Conservation (phyloP, 352 stramenopile species). For the Halophytophthora batemanensis region DNA sequence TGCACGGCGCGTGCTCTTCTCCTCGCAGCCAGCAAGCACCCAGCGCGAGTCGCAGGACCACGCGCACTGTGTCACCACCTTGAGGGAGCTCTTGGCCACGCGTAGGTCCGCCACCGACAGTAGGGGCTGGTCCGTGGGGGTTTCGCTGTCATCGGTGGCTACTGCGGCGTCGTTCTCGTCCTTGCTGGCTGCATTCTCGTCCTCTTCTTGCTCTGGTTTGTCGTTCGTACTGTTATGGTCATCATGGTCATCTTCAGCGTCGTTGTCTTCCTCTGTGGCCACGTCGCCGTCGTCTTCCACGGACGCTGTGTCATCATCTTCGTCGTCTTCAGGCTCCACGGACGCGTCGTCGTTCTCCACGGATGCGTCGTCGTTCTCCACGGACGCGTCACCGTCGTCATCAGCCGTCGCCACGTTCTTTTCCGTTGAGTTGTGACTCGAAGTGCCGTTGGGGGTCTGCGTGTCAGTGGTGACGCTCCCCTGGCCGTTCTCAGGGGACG, state of each 20-base stretch:
- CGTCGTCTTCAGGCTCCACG: conserved; percentile 37
- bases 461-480: neutral
- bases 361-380: conserved; percentile 25
- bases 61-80: conserved; percentile 57
- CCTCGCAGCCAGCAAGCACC: conserved; percentile 66
- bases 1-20: conserved; percentile 53
- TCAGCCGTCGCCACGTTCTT: conserved; percentile 26
- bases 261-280: conserved; percentile 31
- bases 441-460: conserved; percentile 4
- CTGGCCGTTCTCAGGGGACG: conserved; percentile 1
- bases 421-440: conserved; percentile 3
- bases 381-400: conserved; percentile 24
- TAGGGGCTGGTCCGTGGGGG: conserved; percentile 2
- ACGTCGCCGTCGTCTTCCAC: conserved; percentile 25
- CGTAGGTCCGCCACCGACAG: conserved; percentile 50
- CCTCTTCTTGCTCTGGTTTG: conserved; percentile 2
- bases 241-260: conserved; percentile 14
- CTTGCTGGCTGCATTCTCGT: conserved; percentile 18
- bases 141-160: neutral
- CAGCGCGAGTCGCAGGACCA: conserved; percentile 66
- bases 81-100: conserved; percentile 49
- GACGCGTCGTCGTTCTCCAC: conserved; percentile 32
- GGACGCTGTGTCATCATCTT: conserved; percentile 23
- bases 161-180: conserved; percentile 19
- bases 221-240: conserved; percentile 18